These are phyloP conservation scores for Trichoderma sp. DNA, from an alignment of 2,329 filamentous ascomycete species.

Conservation along the genomic window DNA sequence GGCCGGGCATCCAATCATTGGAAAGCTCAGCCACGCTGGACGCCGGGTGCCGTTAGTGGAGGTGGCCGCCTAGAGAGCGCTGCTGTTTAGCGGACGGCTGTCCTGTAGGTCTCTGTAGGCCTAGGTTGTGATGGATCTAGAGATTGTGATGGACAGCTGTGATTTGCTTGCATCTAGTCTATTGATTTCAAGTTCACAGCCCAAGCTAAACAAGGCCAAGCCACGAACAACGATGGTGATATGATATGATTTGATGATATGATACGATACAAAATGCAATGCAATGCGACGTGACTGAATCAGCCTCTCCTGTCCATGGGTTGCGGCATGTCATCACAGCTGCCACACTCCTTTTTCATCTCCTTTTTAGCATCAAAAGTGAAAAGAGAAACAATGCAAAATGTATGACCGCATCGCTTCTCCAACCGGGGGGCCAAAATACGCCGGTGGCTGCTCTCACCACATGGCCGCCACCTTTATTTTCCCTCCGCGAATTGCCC, in stretches of 20 bases:
- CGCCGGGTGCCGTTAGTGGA: slow-evolving; percentile 20
- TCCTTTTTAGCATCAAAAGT: not conserved
- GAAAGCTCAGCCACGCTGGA: slow-evolving; percentile 13
- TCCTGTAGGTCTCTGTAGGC: not conserved
- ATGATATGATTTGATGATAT: not conserved
- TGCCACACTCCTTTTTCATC: not conserved
- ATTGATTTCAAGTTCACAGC: not conserved
- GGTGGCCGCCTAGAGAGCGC: slow-evolving; percentile 5
- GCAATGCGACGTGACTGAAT: not conserved
- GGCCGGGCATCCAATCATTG: not conserved
- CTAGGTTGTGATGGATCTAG: not conserved
- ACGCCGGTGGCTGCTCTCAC: not conserved
- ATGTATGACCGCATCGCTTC: not conserved
- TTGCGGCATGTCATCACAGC: not conserved
- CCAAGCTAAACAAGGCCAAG: not conserved
- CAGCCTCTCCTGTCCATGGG: not conserved
- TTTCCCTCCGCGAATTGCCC: slow-evolving; percentile 22
- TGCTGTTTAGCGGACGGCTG: not conserved
- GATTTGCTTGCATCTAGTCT: not conserved
- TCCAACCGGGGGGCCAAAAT: not conserved
- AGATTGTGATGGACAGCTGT: not conserved
- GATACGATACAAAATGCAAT: not conserved
- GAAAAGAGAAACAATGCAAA: not conserved
- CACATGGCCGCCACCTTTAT: not conserved
- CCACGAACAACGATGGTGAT: not conserved